Conservation (phyloP, 768 basidiomycete species). For the Termitomyces sp. region DNA sequence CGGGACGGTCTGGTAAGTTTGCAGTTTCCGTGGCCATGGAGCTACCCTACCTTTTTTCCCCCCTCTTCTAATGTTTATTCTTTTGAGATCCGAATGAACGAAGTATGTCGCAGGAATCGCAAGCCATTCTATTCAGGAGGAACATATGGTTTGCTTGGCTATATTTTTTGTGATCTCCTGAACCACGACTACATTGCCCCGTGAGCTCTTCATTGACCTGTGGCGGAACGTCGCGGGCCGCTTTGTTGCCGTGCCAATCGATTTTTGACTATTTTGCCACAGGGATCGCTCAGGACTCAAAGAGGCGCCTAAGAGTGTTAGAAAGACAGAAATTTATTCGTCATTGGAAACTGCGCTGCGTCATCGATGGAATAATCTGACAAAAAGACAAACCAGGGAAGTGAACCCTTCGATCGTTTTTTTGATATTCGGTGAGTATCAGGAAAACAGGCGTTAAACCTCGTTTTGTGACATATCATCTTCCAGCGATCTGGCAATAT, state of each 20-base stretch:
- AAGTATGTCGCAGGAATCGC: slow-evolving; percentile 65
- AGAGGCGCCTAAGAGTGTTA: slow-evolving; percentile 57
- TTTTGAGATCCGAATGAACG: slow-evolving; percentile 71
- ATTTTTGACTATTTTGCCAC: slow-evolving; percentile 9
- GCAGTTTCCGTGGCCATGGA: slow-evolving; percentile 6
- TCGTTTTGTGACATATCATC: background rate
- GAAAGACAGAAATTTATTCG: slow-evolving; percentile 60
- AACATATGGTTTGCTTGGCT: slow-evolving; percentile 86
- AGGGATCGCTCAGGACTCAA: slow-evolving; percentile 65
- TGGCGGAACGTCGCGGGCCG: slow-evolving; percentile 9
- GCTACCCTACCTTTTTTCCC: background rate
- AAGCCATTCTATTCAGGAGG: slow-evolving; percentile 93
- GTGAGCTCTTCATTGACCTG: slow-evolving; percentile 45
- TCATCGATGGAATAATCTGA: slow-evolving; percentile 67
- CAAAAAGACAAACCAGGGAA: slow-evolving; percentile 76
- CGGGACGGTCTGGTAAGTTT: slow-evolving; percentile 65
- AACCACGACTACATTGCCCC: slow-evolving; percentile 81
- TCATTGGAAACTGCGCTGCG: slow-evolving; percentile 60
- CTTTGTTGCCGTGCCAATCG: slow-evolving; percentile 1
- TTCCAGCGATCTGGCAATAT: slow-evolving; percentile 80
- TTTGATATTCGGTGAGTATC: slow-evolving; percentile 61
- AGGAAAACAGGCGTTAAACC: background rate
- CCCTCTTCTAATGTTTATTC: slow-evolving; percentile 6
- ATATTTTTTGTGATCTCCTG: slow-evolving; percentile 91
- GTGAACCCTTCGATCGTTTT: slow-evolving; percentile 76